phyloP scores from a whole-genome alignment of 257 asterid species.

The Thymus quinquecostatus region DNA sequence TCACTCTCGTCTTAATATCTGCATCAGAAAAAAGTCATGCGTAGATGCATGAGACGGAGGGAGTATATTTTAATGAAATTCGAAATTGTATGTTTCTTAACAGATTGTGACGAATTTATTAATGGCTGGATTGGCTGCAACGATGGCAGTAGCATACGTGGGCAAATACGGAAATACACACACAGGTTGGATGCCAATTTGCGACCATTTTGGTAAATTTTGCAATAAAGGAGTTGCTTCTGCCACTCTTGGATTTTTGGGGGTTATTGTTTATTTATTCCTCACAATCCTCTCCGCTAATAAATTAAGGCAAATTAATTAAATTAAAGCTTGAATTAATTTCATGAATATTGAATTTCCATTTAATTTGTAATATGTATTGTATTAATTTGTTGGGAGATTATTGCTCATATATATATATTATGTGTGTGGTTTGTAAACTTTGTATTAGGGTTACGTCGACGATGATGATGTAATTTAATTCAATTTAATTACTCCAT shows the following conservation, averaged over 20 bases:
- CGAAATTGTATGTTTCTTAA: neutral
- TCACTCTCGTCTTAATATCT: too few species aligned
- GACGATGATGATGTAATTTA: neutral
- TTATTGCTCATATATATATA: neutral
- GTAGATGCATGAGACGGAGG: too few species aligned
- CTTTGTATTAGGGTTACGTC: neutral
- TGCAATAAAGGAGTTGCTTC: constrained; percentile 43
- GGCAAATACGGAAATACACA: constrained; percentile 61
- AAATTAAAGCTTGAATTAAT: constrained; percentile 7
- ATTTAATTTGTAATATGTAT: neutral
- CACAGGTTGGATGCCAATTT: constrained; percentile 62
- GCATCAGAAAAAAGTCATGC: too few species aligned
- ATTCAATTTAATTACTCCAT: neutral
- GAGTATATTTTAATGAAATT: neutral
- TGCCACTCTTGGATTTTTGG: constrained; percentile 34
- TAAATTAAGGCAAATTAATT: constrained; percentile 30
- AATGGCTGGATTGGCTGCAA: constrained; percentile 62
- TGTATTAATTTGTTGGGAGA: neutral
- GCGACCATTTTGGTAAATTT: constrained; percentile 60
- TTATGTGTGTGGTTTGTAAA: neutral
- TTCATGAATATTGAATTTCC: neutral
- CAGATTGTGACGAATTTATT: constrained; percentile 48
- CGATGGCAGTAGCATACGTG: constrained; percentile 50
- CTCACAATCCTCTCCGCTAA: constrained; percentile 55
- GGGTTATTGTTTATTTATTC: constrained; percentile 35